Evolutionary conservation across 441 rosid genomes (phyloP).

Genomic region (Viola pubescens): DNA sequence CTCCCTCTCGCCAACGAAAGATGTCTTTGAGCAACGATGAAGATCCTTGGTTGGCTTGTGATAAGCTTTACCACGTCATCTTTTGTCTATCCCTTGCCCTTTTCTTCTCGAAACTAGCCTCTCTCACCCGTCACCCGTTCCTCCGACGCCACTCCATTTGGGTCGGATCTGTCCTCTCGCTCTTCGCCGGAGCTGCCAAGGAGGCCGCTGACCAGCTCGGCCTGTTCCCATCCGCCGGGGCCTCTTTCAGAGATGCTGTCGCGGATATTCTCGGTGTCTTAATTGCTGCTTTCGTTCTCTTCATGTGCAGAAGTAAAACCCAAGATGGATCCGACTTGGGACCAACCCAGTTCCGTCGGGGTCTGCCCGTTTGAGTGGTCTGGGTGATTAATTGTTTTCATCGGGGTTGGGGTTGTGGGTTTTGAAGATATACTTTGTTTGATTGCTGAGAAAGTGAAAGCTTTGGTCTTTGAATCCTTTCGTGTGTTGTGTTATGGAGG

Average conservation of each 20-base stretch:
- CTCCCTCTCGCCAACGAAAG: neutral
- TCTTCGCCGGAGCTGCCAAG: conserved; percentile 78
- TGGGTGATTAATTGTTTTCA: neutral
- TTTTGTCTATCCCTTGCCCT: conserved; percentile 68
- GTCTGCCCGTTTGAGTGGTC: conserved; percentile 43
- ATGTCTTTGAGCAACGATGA: conserved; percentile 15
- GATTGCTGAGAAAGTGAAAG: conserved; percentile 3
- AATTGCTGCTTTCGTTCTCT: conserved; percentile 40
- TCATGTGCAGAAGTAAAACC: conserved; percentile 24
- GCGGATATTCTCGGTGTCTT: conserved; percentile 56
- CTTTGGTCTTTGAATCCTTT: neutral
- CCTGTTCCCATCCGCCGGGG: conserved; percentile 74
- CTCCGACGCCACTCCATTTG: conserved; percentile 47
- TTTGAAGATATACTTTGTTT: neutral
- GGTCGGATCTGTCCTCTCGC: conserved; percentile 65
- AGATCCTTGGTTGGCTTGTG: conserved; percentile 78
- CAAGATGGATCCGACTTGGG: conserved; percentile 14
- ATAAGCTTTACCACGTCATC: conserved; percentile 76
- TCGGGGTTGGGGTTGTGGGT: neutral
- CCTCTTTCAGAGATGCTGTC: conserved; percentile 66
- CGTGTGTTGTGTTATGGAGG: neutral
- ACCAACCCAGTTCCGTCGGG: conserved; percentile 31
- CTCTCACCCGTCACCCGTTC: conserved; percentile 41
- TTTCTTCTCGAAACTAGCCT: conserved; percentile 59
- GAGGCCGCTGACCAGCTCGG: conserved; percentile 80